phyloP scores from a whole-genome alignment of 164 flowering plant genomes.

The Vitis rupestris region DNA sequence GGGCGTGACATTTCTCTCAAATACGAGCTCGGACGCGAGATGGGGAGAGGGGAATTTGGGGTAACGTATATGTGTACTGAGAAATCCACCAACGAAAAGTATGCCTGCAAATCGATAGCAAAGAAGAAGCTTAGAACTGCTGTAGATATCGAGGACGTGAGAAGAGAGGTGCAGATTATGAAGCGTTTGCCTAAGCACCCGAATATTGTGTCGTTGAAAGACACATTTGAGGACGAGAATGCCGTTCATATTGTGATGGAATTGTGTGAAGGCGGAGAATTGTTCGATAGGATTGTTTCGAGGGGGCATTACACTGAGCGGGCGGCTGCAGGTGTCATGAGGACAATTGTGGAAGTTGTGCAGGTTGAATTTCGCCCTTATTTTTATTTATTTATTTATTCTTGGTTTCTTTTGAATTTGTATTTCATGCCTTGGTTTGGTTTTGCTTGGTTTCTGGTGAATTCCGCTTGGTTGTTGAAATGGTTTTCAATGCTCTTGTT shows the following conservation, averaged over 20 bases:
- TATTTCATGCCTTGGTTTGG: not conserved
- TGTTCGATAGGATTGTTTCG: conserved; percentile 51
- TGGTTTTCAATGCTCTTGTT: too few relatives aligned
- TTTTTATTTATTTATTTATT: not conserved
- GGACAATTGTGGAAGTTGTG: conserved; percentile 58
- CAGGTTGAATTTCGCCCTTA: conserved; percentile 27
- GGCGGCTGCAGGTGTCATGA: conserved; percentile 48
- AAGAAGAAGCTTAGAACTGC: conserved; percentile 65
- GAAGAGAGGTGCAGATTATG: conserved; percentile 72
- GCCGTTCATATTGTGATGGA: conserved; percentile 70
- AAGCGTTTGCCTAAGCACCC: conserved; percentile 58
- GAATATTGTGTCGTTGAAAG: conserved; percentile 52
- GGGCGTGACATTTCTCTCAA: conserved; percentile 36
- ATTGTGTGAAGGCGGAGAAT: conserved; percentile 54
- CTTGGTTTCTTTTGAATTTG: not conserved
- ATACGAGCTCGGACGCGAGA: conserved; percentile 55
- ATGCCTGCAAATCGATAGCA: conserved; percentile 63
- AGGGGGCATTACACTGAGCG: conserved; percentile 64
- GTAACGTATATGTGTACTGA: conserved; percentile 51
- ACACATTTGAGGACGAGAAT: conserved; percentile 57
- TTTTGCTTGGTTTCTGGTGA: too few relatives aligned
- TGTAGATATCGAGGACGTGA: conserved; percentile 67
- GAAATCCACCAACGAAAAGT: conserved; percentile 29
- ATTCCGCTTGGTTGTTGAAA: too few relatives aligned
- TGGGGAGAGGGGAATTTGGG: conserved; percentile 73